phyloP scores from a whole-genome alignment of 2,329 filamentous ascomycete genomes.

The Didymella arachidicola region DNA sequence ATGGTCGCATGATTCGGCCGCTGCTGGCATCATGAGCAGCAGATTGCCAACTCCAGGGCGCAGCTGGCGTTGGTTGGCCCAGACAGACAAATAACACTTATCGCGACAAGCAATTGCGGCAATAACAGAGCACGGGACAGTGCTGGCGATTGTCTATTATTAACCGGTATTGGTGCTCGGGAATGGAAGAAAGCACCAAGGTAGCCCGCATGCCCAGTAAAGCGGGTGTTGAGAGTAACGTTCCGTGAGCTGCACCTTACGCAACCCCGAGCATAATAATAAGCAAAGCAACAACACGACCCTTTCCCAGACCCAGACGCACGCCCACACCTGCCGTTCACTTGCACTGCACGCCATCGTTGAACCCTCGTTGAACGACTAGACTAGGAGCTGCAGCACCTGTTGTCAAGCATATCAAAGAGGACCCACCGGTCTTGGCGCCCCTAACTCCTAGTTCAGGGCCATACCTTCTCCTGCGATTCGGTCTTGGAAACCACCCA shows the following conservation, averaged over 20 bases:
- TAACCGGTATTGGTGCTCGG: conserved; percentile 18
- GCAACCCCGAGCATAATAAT: conserved; percentile 14
- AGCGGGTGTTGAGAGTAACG: conserved; percentile 18
- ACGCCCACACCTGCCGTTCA: not conserved
- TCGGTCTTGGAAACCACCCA: conserved; percentile 18
- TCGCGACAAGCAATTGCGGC: conserved; percentile 17
- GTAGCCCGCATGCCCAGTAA: conserved; percentile 13
- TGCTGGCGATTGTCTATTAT: conserved; percentile 17
- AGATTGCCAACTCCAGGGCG: conserved; percentile 15
- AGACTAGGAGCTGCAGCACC: conserved; percentile 8
- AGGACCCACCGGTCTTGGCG: conserved; percentile 18
- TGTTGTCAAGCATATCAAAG: conserved; percentile 21
- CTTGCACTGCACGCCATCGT: conserved; percentile 1
- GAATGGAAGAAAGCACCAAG: conserved; percentile 20
- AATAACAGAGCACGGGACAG: conserved; percentile 12
- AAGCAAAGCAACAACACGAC: conserved; percentile 13
- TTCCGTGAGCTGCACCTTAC: conserved; percentile 16
- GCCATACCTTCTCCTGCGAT: conserved; percentile 22
- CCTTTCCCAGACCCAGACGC: not conserved
- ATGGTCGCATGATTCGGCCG: conserved; percentile 8
- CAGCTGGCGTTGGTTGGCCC: conserved; percentile 10
- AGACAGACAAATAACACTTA: conserved; percentile 3
- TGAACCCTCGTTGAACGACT: not conserved
- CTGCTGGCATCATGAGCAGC: conserved; percentile 9
- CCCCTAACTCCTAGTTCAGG: conserved; percentile 21